Evolutionary conservation across 1,284 basidiomycete genomes (phyloP), one percentile per base, ranked within the genome.

Genomic region (Cryptococcus maquisensis): DNA sequence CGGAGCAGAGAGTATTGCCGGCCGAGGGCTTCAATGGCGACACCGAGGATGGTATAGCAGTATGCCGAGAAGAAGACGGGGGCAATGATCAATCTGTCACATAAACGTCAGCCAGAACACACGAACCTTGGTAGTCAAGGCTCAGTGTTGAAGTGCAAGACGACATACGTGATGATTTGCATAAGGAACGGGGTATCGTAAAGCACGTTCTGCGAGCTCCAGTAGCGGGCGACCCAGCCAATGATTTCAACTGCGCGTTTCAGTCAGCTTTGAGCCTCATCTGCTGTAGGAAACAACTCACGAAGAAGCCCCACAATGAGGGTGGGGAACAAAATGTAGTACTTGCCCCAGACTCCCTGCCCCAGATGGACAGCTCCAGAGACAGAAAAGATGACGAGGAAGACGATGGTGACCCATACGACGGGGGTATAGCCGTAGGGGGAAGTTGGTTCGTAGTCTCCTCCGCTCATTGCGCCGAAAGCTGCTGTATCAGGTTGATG

Each of bases 291-390:
- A 6, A 18, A 26, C 7, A 13, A 51, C 49, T 35, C 21, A 55
- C 54, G 48, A 18, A 37, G n/a, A 3, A 23, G 26, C 21, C 79
- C 79, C 0, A 81, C 64, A n/a, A 79, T 70, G 8, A 80, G 77
- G 0, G 84, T 84, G 0, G 79, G 80, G 39, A 84, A 64, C 8
- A 83, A 66, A 72, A 79, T 83, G 80, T 82, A 84, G 46, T 79
- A 72, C 46, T 63, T 64, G 47, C 55, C 64, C 45, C 55, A 36
- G 5, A 79, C 51, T 0, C 80, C 79, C 63, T 84, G 80, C 4
- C 60, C 67, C 12, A 79, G 38, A 61, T 85, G 84, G 0, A 75
- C 38, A 2, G 75, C 76, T 78, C 60, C 57, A 18, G 58, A 52
- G 15, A 68, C 24, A 36, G 56, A 52, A 55, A 71, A 73, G 38